phyloP scores from a whole-genome alignment of 2,329 filamentous ascomycete species.

The Cryphonectria carpinicola region DNA sequence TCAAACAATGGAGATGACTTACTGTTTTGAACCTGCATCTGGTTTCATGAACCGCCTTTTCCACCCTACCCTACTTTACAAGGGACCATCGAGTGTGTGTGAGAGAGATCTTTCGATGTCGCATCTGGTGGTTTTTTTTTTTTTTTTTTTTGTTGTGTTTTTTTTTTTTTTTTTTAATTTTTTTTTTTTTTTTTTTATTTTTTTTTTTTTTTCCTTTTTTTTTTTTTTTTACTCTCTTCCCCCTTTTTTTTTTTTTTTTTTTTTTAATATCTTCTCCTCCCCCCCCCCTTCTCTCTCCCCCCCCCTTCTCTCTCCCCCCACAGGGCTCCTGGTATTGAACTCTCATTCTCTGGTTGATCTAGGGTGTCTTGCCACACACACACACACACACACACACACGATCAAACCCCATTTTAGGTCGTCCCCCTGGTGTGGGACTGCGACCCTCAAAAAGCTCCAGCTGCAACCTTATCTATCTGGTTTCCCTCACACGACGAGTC shows the following conservation, averaged over 20 bases:
- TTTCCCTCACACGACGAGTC: slow-evolving; percentile 21
- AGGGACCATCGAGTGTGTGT: not conserved
- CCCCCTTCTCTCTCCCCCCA: not conserved
- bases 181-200: too few species aligned
- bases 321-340: slow-evolving; percentile 6
- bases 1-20: not conserved
- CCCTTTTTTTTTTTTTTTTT: too few species aligned
- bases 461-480: slow-evolving; percentile 28
- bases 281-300: not conserved
- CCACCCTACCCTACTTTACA: not conserved
- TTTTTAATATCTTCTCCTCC: not conserved
- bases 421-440: slow-evolving; percentile 24
- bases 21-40: not conserved
- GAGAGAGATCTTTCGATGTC: not conserved
- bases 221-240: too few species aligned
- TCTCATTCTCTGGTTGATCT: slow-evolving; percentile 25
- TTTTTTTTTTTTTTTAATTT: too few species aligned
- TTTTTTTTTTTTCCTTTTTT: too few species aligned
- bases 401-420: slow-evolving; percentile 14
- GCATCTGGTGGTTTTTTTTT: not conserved
- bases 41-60: not conserved
- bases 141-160: too few species aligned
- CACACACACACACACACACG: not conserved
- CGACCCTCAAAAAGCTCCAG: slow-evolving; percentile 28
- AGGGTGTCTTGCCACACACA: slow-evolving; percentile 22